Conservation (phyloP, 1,139 yeast species). For the Candida sp. region DNA sequence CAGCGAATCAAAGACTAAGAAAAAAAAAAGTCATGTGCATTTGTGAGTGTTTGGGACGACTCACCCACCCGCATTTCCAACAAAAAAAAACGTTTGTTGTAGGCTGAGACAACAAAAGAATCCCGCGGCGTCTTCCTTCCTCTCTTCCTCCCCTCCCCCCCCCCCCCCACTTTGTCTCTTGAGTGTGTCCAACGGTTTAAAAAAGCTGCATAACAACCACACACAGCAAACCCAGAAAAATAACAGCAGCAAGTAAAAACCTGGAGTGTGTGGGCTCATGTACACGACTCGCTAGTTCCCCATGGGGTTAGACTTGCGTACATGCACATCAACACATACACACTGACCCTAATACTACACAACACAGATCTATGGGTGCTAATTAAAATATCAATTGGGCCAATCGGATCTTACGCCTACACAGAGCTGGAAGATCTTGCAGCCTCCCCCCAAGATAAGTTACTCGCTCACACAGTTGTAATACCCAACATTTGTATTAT, state of each 20-base stretch:
- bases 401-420: neutral
- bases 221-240: neutral
- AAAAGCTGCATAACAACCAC: neutral
- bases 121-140: neutral
- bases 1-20: neutral
- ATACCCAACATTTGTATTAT: neutral
- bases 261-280: neutral
- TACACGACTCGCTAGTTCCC: neutral
- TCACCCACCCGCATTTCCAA: neutral
- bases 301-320: neutral
- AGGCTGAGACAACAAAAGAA: neutral
- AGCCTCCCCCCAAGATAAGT: no score
- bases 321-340: neutral
- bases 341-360: neutral
- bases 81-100: neutral
- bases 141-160: neutral
- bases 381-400: neutral
- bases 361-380: neutral
- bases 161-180: no score
- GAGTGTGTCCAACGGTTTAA: no score
- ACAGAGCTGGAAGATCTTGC: neutral
- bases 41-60: neutral
- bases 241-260: neutral
- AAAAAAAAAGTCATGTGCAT: conserved; percentile 1
- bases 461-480: no score